Evolutionary conservation across 148 eudicot species (phyloP), one percentile per base, ranked within the genome.

Genomic region (Silene latifolia): DNA sequence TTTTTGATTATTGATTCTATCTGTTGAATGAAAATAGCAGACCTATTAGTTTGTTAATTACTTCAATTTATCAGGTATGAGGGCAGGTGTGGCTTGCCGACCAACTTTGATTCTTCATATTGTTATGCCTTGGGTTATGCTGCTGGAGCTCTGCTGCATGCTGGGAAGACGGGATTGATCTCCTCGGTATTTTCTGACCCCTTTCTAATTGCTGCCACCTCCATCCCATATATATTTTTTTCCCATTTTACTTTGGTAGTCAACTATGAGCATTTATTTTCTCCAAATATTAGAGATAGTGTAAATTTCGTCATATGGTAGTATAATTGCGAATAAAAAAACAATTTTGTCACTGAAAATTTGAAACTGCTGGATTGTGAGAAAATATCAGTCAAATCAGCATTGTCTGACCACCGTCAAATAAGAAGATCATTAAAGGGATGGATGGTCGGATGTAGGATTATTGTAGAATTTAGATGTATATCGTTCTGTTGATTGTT

Each of bases 41-140:
- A 0, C 7, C 12, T 27, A 12, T 54, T 67, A 60, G 19, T 51
- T 77, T 35, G 35, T 71, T 76, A 66, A 72, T 72, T 7, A 32
- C 7, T 35, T 68, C 11, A 58, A 65, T 69, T 73, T 47, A 74
- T 15, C 85, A 95, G 99, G 68, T 95, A 95, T 69, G 99, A 95
- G 74, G 99, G 99, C 51, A 88, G 99, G 63, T 95, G 99, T 82
- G 99, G 99, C 66, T 85, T 95, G 80, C 99, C 99, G 15, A 89
- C 97, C 65, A 95, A 92, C 78, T 95, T 95, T 83, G 99, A 95
- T 84, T 79, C 99, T 74, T 83, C 92, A 66, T 95, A 95, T 82
- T 95, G 99, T 77, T 88, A 95, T 83, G 96, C 99, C 44, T 80
- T 95, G 90, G 99, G 99, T 74, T 95, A 88, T 83, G 97, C 80